phyloP scores from a whole-genome alignment of 176 grass and related monocot species.

The Urochloa ruziziensis region DNA sequence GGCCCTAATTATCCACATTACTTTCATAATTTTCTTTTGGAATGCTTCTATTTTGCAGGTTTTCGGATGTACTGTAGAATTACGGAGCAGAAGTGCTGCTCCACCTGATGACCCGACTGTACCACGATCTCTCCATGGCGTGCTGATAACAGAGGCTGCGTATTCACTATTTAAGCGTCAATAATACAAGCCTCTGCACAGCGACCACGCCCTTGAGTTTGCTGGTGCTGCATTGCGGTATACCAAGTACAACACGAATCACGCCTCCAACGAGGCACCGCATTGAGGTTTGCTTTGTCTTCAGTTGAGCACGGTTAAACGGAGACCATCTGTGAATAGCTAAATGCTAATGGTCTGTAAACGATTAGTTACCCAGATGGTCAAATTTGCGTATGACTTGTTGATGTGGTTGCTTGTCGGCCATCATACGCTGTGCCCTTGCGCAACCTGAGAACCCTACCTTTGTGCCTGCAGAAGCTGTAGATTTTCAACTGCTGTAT shows the following conservation, averaged over 20 bases:
- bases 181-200: neutral
- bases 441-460: neutral
- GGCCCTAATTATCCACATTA: neutral
- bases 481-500: neutral
- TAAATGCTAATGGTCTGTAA: neutral
- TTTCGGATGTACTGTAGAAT: neutral
- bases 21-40: neutral
- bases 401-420: neutral
- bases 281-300: neutral
- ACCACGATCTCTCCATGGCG: neutral
- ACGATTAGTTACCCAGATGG: neutral
- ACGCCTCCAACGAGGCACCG: neutral
- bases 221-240: neutral
- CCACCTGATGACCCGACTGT: neutral
- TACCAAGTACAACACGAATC: neutral
- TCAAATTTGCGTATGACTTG: neutral
- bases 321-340: constrained; percentile 10
- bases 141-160: neutral
- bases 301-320: neutral
- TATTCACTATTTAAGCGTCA: neutral
- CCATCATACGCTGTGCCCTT: neutral
- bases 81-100: neutral
- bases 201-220: neutral
- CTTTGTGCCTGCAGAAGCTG: neutral
- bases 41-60: constrained; percentile 7